A percentile compares a stretch with the other conserved stretches of the same genome.
These are phyloP conservation scores for Aspergillus sp. DNA, from an alignment of 2,329 filamentous ascomycete species.

Conservation along the genomic window DNA sequence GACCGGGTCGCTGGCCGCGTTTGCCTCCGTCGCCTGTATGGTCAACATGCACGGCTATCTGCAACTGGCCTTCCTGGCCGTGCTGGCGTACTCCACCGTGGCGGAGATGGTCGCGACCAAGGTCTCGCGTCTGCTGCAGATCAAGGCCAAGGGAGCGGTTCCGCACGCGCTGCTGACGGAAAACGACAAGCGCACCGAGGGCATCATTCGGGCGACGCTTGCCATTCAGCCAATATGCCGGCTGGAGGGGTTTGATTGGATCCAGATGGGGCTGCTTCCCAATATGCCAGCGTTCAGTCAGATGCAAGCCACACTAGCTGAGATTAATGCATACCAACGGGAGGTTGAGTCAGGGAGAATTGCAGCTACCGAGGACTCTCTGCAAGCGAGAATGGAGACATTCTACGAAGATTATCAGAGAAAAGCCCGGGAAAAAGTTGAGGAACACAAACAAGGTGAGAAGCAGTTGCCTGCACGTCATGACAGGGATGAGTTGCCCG, in stretches of 20 bases:
- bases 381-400: not conserved
- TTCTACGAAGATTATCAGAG: not conserved
- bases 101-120: slow-evolving; percentile 23
- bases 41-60: slow-evolving; percentile 26
- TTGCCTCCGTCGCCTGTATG: slow-evolving; percentile 26
- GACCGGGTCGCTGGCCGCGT: slow-evolving; percentile 19
- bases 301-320: slow-evolving; percentile 14
- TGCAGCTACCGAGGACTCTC: not conserved
- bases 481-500: not conserved
- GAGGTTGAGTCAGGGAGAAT: slow-evolving; percentile 2
- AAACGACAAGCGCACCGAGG: not conserved
- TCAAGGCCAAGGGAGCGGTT: slow-evolving; percentile 8
- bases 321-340: slow-evolving; percentile 9
- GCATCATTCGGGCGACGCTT: slow-evolving; percentile 9
- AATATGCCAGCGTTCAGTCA: slow-evolving; percentile 11
- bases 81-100: slow-evolving; percentile 20
- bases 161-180: slow-evolving; percentile 3
- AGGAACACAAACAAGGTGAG: not conserved
- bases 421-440: not conserved
- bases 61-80: slow-evolving; percentile 22
- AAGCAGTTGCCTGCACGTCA: not conserved
- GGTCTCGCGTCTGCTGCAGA: slow-evolving; percentile 17
- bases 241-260: slow-evolving; percentile 16
- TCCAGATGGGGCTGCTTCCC: slow-evolving; percentile 15
- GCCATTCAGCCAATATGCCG: slow-evolving; percentile 9